These are phyloP conservation scores for Magnaporthiopsis incrustans DNA, from an alignment of 2,329 filamentous ascomycete species.

Conservation along the genomic window DNA sequence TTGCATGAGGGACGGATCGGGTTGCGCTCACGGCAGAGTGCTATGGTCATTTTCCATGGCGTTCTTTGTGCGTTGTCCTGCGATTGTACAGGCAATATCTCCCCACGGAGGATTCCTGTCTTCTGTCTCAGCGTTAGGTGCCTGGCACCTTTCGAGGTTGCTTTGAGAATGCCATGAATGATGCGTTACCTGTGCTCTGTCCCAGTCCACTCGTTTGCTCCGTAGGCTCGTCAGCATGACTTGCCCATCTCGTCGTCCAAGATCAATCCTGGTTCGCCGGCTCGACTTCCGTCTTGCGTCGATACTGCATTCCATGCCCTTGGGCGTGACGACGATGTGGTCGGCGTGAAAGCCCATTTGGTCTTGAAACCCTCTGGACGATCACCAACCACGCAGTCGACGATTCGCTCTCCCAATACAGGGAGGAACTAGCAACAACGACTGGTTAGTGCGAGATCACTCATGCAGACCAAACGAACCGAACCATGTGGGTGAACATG, in stretches of 20 bases:
- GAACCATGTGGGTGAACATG: not conserved
- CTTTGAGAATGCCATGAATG: not conserved
- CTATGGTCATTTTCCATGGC: not conserved
- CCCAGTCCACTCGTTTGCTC: no score
- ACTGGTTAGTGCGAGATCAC: not conserved
- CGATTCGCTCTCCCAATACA: slow-evolving; percentile 54
- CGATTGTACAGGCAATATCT: not conserved
- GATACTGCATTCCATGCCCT: slow-evolving; percentile 28
- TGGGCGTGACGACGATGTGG: slow-evolving; percentile 33
- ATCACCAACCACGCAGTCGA: slow-evolving; percentile 42
- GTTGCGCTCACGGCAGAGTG: not conserved
- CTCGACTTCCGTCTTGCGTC: slow-evolving; percentile 46
- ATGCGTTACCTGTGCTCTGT: not conserved
- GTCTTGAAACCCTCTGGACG: slow-evolving; percentile 41
- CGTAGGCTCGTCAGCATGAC: no score
- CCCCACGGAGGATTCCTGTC: no score
- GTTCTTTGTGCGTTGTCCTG: not conserved
- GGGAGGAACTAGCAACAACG: slow-evolving; percentile 44
- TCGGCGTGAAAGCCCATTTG: slow-evolving; percentile 53
- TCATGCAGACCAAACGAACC: not conserved
- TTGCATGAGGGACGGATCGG: not conserved
- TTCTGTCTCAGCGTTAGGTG: not conserved
- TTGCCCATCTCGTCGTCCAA: slow-evolving; percentile 33
- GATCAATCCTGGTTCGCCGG: slow-evolving; percentile 37
- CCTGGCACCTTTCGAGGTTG: not conserved